Conservation (phyloP, 225 moss, liverwort and hornwort genomes). For the Polytrichum formosum region DNA sequence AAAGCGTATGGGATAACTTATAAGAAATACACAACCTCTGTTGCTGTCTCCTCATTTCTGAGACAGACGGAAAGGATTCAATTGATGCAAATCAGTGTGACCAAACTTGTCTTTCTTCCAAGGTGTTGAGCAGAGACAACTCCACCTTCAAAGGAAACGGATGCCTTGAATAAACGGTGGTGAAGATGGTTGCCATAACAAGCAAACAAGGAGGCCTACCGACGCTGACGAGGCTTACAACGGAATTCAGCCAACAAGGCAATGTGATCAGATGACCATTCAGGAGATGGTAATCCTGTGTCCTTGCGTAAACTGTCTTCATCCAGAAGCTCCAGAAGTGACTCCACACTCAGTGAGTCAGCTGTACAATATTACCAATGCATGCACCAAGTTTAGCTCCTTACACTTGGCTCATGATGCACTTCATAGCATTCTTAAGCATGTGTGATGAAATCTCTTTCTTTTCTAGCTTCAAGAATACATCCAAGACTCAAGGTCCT, state of each 20-base stretch:
- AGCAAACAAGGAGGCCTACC: not conserved
- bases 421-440: too few species aligned
- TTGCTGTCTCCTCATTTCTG: conserved; percentile 16
- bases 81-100: conserved; percentile 1
- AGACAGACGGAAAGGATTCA: conserved; percentile 15
- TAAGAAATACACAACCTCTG: conserved; percentile 41
- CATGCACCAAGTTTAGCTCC: not conserved
- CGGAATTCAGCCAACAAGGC: conserved; percentile 61
- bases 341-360: conserved; percentile 54
- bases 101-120: conserved; percentile 2
- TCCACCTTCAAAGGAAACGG: conserved; percentile 14
- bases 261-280: conserved; percentile 67
- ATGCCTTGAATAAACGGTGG: conserved; percentile 17
- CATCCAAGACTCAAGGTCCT: too few species aligned
- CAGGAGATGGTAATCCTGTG: conserved; percentile 58
- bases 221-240: conserved; percentile 53
- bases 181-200: not conserved
- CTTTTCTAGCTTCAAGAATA: too few species aligned
- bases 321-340: conserved; percentile 55
- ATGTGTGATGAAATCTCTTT: too few species aligned
- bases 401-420: not conserved
- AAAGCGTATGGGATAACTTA: conserved; percentile 38
- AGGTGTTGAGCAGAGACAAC: conserved; percentile 10
- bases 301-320: conserved; percentile 59
- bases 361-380: conserved; percentile 19